Base-by-base conservation (phyloP, 495 filamentous ascomycete genomes). In the Monascus purpureus region DNA sequence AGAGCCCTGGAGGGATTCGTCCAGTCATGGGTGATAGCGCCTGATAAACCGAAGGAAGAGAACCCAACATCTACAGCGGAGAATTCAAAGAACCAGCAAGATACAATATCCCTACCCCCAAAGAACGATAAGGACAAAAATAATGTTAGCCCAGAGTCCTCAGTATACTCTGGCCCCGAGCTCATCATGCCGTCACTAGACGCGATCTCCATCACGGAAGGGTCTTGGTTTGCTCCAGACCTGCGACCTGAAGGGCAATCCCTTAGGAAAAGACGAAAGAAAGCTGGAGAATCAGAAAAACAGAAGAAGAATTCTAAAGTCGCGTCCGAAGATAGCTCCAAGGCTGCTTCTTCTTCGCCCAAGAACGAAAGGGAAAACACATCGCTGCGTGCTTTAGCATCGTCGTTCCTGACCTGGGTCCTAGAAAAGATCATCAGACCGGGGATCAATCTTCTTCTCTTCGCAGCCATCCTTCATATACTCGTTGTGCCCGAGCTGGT, bases 131-230 rank as follows among this genome's bases (percentile, higher is more conserved):
- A 8, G 12, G n/a, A 19, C 6, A 19, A 31, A 6, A 27, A 25
- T 1, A 43, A 47, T 12, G 31, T 39, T 2, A 46, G 49, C 11
- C 55, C 47, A 12, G n/a, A n/a, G n/a, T 31, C 42, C 20, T 57
- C 49, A 8, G 57, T 50, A 25, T 40, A 49, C 28, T 50, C 55
- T 9, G 61, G 61, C 9, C 61, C 59, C 2, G 59, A 65, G 29
- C 50, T 65, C 5, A 52, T 65, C 23, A 65, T 65, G 61, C 61
- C 61, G 1, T 63, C 59, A 3, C 60, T 65, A 15, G 53, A 54
- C 36, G 57, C 59, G 29, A 38, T 44, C 1, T 45, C 52, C 8
- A 46, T 54, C 18, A 43, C 49, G 17, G 53, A 63, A 24, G 50
- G 35, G 25, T 63, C 59, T 14, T 65, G 59, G 59, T 42, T 63